These are phyloP conservation scores for Colletotrichum tofieldiae DNA, from an alignment of 2,329 filamentous ascomycete species.

Conservation along the genomic window DNA sequence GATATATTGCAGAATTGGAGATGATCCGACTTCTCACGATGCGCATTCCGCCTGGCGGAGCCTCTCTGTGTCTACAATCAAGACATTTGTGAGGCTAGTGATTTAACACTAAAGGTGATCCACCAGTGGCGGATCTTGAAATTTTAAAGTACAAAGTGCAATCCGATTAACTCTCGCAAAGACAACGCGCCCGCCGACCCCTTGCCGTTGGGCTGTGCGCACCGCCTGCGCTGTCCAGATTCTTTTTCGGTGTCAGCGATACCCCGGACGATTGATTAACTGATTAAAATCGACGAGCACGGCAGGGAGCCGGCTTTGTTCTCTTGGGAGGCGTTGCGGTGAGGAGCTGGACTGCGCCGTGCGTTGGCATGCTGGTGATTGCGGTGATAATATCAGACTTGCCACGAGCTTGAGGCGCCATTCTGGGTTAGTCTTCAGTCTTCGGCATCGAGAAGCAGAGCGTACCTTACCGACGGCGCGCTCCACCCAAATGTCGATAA, in stretches of 20 bases:
- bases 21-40: not conserved
- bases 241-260: constrained; percentile 21
- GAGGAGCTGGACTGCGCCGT: not conserved
- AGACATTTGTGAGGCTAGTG: constrained; percentile 5
- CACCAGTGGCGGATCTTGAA: constrained; percentile 17
- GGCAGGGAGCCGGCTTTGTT: not conserved
- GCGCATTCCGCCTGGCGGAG: constrained; percentile 15
- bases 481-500: not conserved
- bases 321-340: not conserved
- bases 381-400: not conserved
- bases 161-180: constrained; percentile 6
- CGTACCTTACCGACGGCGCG: not conserved
- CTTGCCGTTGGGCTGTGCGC: not conserved
- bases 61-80: not conserved
- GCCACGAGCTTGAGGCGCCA: not conserved
- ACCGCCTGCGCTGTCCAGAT: not conserved
- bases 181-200: not conserved
- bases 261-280: constrained; percentile 21
- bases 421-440: not conserved
- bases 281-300: constrained; percentile 18
- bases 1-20: constrained; percentile 32
- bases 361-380: not conserved
- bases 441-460: not conserved
- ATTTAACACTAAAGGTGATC: constrained; percentile 7
- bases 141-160: not conserved